Conservation (phyloP, 345 rosid species). For the Populus tremula region DNA sequence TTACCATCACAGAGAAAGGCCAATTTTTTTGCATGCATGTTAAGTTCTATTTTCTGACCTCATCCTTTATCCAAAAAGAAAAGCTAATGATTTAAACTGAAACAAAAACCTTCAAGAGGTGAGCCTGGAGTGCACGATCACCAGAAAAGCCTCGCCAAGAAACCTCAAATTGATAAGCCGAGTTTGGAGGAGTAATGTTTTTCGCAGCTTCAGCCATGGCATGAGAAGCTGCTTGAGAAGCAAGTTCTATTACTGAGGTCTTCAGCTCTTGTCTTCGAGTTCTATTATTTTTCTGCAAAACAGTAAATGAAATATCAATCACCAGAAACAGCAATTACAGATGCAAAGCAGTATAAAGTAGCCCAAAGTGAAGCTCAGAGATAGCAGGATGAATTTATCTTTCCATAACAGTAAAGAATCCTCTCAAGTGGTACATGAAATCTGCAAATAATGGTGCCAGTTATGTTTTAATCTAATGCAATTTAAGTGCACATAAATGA, state of each 20-base stretch:
- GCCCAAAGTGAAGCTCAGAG: neutral
- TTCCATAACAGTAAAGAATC: neutral
- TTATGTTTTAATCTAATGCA: neutral
- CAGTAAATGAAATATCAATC: neutral
- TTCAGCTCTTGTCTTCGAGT: constrained; percentile 43
- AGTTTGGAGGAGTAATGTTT: constrained; percentile 58
- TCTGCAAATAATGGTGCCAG: neutral
- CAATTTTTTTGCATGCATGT: neutral
- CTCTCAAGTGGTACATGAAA: neutral
- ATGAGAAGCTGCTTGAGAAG: constrained; percentile 73
- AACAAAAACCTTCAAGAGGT: constrained; percentile 64
- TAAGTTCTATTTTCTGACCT: neutral
- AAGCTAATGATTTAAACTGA: neutral
- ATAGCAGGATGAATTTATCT: neutral
- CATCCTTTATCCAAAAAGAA: neutral
- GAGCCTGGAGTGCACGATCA: constrained; percentile 51
- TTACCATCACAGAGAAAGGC: neutral
- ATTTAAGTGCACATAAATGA: neutral
- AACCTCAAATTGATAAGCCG: constrained; percentile 86
- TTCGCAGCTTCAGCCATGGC: constrained; percentile 73
- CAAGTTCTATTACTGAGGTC: constrained; percentile 75
- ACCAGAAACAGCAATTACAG: neutral
- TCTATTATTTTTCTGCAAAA: constrained; percentile 40
- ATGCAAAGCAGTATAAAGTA: neutral
- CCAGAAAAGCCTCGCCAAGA: constrained; percentile 77